These are phyloP conservation scores for Pyrus pyrifolia DNA, from an alignment of 306 rosid species.

Conservation along the genomic window DNA sequence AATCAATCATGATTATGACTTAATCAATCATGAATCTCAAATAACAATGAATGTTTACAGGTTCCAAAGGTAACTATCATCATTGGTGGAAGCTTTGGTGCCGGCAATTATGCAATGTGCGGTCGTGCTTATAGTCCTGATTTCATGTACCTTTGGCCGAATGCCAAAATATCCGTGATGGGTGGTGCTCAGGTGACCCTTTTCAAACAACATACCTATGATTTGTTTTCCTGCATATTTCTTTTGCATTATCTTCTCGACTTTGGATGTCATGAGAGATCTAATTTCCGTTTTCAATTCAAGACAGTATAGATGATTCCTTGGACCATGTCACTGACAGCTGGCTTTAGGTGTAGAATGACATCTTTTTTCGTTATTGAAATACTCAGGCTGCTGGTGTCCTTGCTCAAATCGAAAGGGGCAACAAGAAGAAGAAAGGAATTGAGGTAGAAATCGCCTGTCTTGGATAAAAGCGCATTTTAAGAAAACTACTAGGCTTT, in stretches of 20 bases:
- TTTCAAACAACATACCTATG: not conserved
- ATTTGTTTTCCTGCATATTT: not conserved
- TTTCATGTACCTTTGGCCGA: constrained; percentile 95
- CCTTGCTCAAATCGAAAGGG: constrained; percentile 79
- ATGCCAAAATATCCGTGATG: constrained; percentile 93
- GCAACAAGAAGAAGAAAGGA: constrained; percentile 87
- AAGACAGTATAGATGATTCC: not conserved
- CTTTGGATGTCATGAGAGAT: not conserved
- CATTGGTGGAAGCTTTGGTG: constrained; percentile 95
- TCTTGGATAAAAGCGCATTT: not conserved
- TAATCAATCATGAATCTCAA: not conserved
- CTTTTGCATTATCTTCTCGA: not conserved
- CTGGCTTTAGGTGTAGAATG: not conserved
- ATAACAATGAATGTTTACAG: constrained; percentile 31
- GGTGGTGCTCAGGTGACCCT: constrained; percentile 88
- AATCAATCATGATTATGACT: not conserved
- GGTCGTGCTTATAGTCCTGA: constrained; percentile 97
- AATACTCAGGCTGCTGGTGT: constrained; percentile 86
- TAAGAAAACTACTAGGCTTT: constrained; percentile 7
- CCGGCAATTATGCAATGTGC: constrained; percentile 99
- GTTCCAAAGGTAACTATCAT: constrained; percentile 89
- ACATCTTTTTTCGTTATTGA: constrained; percentile 3
- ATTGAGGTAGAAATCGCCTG: constrained; percentile 47
- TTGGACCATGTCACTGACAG: constrained; percentile 3
- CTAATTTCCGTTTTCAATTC: not conserved